These are phyloP conservation scores for Didymellaceae sp. DNA, from an alignment of 2,329 filamentous ascomycete species.

Conservation along the genomic window DNA sequence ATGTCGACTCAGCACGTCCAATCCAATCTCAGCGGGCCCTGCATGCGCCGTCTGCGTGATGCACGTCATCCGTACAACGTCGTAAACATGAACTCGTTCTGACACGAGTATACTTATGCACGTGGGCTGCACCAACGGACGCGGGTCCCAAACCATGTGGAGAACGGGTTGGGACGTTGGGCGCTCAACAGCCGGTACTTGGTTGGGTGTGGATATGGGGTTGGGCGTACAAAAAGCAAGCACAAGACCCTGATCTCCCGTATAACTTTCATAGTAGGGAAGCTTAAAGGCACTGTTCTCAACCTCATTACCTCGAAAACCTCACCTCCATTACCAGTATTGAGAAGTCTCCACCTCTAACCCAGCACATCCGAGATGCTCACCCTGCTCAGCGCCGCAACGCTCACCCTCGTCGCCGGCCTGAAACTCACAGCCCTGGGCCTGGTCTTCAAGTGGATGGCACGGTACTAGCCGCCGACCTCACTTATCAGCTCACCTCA, in stretches of 20 bases:
- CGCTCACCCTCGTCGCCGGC: slow-evolving; percentile 34
- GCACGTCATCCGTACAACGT: slow-evolving; percentile 16
- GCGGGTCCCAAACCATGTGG: slow-evolving; percentile 5
- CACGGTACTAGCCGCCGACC: slow-evolving; percentile 20
- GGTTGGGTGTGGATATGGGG: slow-evolving; percentile 2
- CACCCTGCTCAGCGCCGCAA: slow-evolving; percentile 15
- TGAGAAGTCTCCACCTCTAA: too few species aligned
- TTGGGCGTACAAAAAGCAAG: slow-evolving; percentile 6
- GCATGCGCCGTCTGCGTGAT: slow-evolving; percentile 14
- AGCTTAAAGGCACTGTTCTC: background rate
- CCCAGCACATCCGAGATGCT: too few species aligned
- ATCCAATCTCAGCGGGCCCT: slow-evolving; percentile 4
- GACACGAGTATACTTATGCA: background rate
- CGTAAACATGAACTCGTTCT: background rate
- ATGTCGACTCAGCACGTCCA: background rate
- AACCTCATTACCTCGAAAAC: background rate
- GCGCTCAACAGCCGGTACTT: slow-evolving; percentile 4
- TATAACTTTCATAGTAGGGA: background rate
- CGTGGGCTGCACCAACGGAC: slow-evolving; percentile 5
- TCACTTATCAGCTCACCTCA: background rate
- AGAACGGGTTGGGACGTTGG: slow-evolving; percentile 9
- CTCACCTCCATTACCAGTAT: background rate
- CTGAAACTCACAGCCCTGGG: slow-evolving; percentile 42
- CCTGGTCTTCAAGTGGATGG: slow-evolving; percentile 37
- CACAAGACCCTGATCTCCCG: background rate